These are phyloP conservation scores for Carallia brachiata DNA, from an alignment of 345 rosid species.

Conservation along the genomic window DNA sequence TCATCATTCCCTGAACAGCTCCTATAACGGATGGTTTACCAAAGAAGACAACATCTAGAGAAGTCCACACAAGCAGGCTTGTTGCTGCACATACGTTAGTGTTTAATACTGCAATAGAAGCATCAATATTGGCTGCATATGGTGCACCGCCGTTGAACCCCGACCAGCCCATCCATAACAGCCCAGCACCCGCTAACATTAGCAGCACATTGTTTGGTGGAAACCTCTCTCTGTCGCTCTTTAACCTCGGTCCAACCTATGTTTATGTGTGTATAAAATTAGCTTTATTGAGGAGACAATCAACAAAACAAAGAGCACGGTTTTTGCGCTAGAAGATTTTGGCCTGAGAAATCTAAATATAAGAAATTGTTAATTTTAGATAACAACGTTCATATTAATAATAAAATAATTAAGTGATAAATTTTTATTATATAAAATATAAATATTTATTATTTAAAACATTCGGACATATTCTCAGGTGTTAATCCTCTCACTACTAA, in stretches of 20 bases:
- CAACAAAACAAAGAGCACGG: too few relatives aligned
- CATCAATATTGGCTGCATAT: constrained; percentile 67
- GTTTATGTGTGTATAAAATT: too few relatives aligned
- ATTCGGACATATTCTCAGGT: too few relatives aligned
- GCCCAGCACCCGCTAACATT: constrained; percentile 94
- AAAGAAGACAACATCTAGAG: constrained; percentile 76
- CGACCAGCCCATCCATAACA: constrained; percentile 97
- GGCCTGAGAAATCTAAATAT: too few relatives aligned
- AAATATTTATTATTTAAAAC: too few relatives aligned
- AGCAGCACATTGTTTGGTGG: constrained; percentile 88
- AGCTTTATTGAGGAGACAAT: too few relatives aligned
- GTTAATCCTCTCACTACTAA: too few relatives aligned
- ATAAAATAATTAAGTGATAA: too few relatives aligned
- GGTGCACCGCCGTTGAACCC: constrained; percentile 98
- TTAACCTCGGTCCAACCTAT: constrained; percentile 86
- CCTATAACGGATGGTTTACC: constrained; percentile 93
- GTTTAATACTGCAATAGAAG: constrained; percentile 74
- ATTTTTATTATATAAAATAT: too few relatives aligned
- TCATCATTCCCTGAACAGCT: constrained; percentile 94
- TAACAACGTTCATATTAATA: too few relatives aligned
- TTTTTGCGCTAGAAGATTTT: too few relatives aligned
- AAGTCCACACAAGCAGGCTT: constrained; percentile 87
- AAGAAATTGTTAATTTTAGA: too few relatives aligned
- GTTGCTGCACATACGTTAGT: constrained; percentile 88
- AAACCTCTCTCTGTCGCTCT: constrained; percentile 79